Conservation (phyloP, 768 basidiomycete genomes). For the Epithele typhae region DNA sequence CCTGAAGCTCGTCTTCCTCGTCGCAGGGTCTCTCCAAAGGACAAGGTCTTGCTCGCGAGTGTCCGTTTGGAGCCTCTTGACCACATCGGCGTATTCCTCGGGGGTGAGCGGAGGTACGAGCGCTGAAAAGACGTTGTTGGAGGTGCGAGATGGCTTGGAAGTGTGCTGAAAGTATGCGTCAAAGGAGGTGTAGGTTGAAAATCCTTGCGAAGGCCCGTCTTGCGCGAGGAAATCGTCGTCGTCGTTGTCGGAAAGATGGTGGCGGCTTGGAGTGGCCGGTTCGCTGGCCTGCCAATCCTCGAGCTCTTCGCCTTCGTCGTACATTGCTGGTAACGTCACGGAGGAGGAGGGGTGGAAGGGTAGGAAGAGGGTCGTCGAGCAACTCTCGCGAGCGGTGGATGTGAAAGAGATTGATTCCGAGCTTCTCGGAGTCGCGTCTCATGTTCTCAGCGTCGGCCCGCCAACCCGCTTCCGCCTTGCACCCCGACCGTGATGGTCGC, state of each 20-base stretch:
- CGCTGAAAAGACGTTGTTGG: constrained; percentile 73
- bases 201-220: constrained; percentile 11
- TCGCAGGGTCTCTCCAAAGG: constrained; percentile 22
- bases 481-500: constrained; percentile 28
- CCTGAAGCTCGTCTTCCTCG: constrained; percentile 40
- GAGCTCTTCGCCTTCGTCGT: constrained; percentile 11
- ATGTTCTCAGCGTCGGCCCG: no score
- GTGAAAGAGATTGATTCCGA: background rate
- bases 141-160: constrained; percentile 64
- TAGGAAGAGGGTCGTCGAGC: background rate
- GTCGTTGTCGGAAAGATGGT: constrained; percentile 10
- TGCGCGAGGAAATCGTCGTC: constrained; percentile 1
- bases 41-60: constrained; percentile 19
- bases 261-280: constrained; percentile 9
- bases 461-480: no score
- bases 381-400: background rate
- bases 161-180: constrained; percentile 81
- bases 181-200: constrained; percentile 62
- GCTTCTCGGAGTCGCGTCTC: no score
- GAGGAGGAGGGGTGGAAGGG: background rate
- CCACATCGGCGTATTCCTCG: constrained; percentile 48
- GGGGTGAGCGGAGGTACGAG: constrained; percentile 67
- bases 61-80: constrained; percentile 26
- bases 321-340: no score
- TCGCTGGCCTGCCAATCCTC: constrained; percentile 12